Evolutionary conservation across 2,329 filamentous ascomycete genomes (phyloP).

Genomic region (Scedosporium boydii): DNA sequence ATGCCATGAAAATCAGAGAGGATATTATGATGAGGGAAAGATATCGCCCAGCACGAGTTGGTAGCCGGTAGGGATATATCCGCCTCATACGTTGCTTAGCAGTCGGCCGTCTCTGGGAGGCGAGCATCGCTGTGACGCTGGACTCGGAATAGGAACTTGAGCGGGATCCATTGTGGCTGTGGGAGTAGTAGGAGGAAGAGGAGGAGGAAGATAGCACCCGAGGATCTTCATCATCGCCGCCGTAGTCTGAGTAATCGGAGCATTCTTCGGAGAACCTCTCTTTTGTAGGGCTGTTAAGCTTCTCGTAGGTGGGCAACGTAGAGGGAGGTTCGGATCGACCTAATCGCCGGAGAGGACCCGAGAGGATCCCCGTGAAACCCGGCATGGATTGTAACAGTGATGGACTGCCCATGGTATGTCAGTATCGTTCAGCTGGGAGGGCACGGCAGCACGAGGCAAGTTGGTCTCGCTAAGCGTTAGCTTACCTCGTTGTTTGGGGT

Average conservation of each 20-base stretch:
- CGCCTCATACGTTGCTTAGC: slow-evolving; percentile 13
- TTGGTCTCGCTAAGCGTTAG: not conserved
- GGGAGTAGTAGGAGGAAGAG: slow-evolving; percentile 31
- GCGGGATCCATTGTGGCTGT: slow-evolving; percentile 43
- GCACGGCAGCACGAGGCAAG: not conserved
- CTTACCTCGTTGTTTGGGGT: not conserved
- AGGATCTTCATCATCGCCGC: slow-evolving; percentile 24
- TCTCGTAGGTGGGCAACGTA: slow-evolving; percentile 43
- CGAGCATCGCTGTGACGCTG: slow-evolving; percentile 33
- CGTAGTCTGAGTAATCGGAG: slow-evolving; percentile 34
- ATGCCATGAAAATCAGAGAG: slow-evolving; percentile 65
- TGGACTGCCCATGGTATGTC: not conserved
- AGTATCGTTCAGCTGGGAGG: not conserved
- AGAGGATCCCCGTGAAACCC: not conserved
- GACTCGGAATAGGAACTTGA: slow-evolving; percentile 35
- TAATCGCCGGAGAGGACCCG: slow-evolving; percentile 2
- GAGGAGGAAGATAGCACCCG: slow-evolving; percentile 1
- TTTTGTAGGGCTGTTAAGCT: slow-evolving; percentile 30
- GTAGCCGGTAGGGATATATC: slow-evolving; percentile 50
- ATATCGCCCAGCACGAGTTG: slow-evolving; percentile 66
- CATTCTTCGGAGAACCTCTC: slow-evolving; percentile 43
- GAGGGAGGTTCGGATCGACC: not conserved
- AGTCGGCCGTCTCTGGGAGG: slow-evolving; percentile 21
- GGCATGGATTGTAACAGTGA: not conserved
- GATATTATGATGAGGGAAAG: slow-evolving; percentile 64